Evolutionary conservation across 2,329 filamentous ascomycete genomes (phyloP).

Genomic region (Scytalidium sp.): DNA sequence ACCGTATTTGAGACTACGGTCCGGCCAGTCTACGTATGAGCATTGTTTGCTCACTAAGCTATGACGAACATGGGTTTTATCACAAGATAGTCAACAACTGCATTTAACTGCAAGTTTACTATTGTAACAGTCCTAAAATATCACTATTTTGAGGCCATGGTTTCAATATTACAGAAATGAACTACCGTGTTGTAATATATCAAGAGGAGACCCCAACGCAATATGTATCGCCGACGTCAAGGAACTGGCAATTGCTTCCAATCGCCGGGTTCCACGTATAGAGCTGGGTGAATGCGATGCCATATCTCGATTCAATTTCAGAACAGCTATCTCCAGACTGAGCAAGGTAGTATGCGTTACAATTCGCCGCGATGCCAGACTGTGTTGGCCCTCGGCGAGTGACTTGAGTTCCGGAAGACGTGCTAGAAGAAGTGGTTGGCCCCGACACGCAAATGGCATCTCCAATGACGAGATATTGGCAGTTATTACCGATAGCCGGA

Average conservation of each 20-base stretch:
- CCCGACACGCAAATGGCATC: slow-evolving; percentile 26
- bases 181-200: no score
- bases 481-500: slow-evolving; percentile 24
- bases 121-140: no score
- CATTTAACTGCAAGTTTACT: no score
- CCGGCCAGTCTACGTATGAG: no score
- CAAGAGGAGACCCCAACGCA: slow-evolving; percentile 15
- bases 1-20: no score
- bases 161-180: no score
- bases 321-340: slow-evolving; percentile 2
- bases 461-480: slow-evolving; percentile 20
- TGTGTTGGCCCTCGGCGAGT: background rate
- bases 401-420: no score
- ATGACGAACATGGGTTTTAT: no score
- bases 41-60: no score
- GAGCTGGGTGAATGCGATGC: slow-evolving; percentile 19
- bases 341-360: slow-evolving; percentile 2
- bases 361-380: slow-evolving; percentile 1
- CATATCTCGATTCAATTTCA: slow-evolving; percentile 13
- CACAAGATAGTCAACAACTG: no score
- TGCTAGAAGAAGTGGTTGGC: no score
- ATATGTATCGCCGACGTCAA: slow-evolving; percentile 21
- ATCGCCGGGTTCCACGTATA: slow-evolving; percentile 30
- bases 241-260: slow-evolving; percentile 19
- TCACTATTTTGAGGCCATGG: no score